phyloP scores from a whole-genome alignment of 2,329 filamentous ascomycete genomes.

The Alternaria brassicicola region DNA sequence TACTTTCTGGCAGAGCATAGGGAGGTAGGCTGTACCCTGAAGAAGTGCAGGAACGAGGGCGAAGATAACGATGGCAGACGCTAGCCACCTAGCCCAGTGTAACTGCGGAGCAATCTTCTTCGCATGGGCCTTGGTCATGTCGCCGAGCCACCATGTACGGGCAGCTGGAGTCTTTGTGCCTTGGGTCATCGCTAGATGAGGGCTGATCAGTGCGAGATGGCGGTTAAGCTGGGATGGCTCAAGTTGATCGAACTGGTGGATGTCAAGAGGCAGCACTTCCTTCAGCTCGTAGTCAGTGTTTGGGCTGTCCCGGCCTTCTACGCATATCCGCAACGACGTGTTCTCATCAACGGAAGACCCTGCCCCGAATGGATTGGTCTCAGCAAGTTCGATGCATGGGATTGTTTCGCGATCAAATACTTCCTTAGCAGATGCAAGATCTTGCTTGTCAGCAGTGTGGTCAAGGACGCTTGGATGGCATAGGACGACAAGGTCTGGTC shows the following conservation, averaged over 20 bases:
- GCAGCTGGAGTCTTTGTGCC: constrained; percentile 2
- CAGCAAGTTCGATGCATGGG: constrained; percentile 41
- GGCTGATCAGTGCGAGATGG: constrained; percentile 44
- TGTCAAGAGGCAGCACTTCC: constrained; percentile 43
- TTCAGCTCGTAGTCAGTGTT: constrained; percentile 32
- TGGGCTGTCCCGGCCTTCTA: constrained; percentile 38
- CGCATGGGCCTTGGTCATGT: constrained; percentile 7
- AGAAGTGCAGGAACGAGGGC: constrained; percentile 25
- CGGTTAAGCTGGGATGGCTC: constrained; percentile 47
- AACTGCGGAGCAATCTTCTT: constrained; percentile 13
- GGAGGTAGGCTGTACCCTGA: constrained; percentile 19
- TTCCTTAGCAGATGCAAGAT: constrained; percentile 30
- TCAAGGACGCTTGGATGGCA: constrained; percentile 30
- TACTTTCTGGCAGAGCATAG: constrained; percentile 15
- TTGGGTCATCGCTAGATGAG: constrained; percentile 21
- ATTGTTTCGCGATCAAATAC: constrained; percentile 32
- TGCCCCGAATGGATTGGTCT: constrained; percentile 34
- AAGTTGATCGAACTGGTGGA: constrained; percentile 41
- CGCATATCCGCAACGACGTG: constrained; percentile 35
- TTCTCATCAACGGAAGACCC: constrained; percentile 26
- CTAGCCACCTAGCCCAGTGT: constrained; percentile 9
- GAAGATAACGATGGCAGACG: constrained; percentile 22
- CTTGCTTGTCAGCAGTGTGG: constrained; percentile 20
- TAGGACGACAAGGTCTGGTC: constrained; percentile 42
- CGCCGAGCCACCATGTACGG: constrained; percentile 5